These are phyloP conservation scores for Poa annua DNA, from an alignment of 176 grass and related monocot species.

Conservation along the genomic window DNA sequence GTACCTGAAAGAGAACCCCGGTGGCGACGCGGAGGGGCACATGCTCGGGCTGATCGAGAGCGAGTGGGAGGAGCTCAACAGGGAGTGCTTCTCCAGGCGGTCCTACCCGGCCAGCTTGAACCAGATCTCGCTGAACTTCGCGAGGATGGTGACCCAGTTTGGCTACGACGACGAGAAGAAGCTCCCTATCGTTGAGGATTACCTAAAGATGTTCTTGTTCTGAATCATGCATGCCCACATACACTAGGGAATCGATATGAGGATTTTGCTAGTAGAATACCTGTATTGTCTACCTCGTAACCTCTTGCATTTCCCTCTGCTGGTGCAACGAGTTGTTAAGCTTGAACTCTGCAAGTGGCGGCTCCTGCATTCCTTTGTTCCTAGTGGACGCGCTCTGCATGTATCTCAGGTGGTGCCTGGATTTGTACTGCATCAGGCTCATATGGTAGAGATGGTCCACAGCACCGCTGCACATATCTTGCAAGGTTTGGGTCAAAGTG, in stretches of 20 bases:
- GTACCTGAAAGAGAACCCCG: constrained; percentile 67
- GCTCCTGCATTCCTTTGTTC: constrained; percentile 39
- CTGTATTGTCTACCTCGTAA: constrained; percentile 34
- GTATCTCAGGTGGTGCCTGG: constrained; percentile 54
- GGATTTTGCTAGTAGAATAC: too few relatives aligned
- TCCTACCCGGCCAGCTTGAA: constrained; percentile 30
- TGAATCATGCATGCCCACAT: not conserved
- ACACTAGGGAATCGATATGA: not conserved
- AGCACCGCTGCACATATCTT: constrained; percentile 43
- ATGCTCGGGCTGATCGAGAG: constrained; percentile 47
- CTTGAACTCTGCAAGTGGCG: constrained; percentile 55
- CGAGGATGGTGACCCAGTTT: constrained; percentile 63
- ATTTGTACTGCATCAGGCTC: constrained; percentile 58
- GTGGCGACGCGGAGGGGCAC: constrained; percentile 34
- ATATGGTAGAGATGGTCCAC: constrained; percentile 70
- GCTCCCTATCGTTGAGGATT: constrained; percentile 55
- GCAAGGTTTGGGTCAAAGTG: constrained; percentile 36
- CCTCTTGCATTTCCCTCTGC: constrained; percentile 54
- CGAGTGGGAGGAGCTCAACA: constrained; percentile 74
- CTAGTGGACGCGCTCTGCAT: constrained; percentile 16
- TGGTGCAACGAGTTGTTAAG: constrained; percentile 55
- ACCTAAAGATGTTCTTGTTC: constrained; percentile 36
- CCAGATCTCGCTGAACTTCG: constrained; percentile 25
- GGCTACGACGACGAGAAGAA: constrained; percentile 42
- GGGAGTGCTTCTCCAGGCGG: constrained; percentile 47